Evolutionary conservation across 164 flowering plant genomes (phyloP), one percentile per base, ranked within the genome.

Genomic region (Aristolochia fimbriata): DNA sequence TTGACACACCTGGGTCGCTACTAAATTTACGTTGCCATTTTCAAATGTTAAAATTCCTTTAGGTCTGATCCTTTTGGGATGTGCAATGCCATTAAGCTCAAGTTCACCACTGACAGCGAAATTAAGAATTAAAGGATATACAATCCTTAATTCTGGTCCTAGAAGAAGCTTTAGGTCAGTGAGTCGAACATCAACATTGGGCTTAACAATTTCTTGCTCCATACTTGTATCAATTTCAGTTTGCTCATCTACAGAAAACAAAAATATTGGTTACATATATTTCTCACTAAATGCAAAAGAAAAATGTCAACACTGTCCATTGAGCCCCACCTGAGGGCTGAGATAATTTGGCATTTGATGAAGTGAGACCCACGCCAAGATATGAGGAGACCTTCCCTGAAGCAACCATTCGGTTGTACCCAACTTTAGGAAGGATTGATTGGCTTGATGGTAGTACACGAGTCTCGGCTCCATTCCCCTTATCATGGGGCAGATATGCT

Each of bases 11-110:
- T 91, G 99, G 37, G 99, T 91, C 30, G 99, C 99, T 50, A 94
- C 96, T 57, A 94, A 90, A 83, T 86, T 90, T 37, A 94, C 93
- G 74, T 88, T 96, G 61, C 99, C 99, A 76, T 91, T 94, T 70
- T 94, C 99, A 68, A 94, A 94, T 57, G 85, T 81, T 47, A 94
- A 71, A 64, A 88, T 64, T 66, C 99, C 99, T 72, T 71, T 94
- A 15, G 99, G 99, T 71, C 81, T 88, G 61, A 94, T 82, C 76
- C 73, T 68, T 77, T 85, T 86, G 63, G 99, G 93, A 79, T 91
- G 91, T 67, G 97, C 93, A 27, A 76, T 62, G 21, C 99, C 99
- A 78, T 91, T 86, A 59, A 94, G 69, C 71, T 88, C 99, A 62
- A 94, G 81, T 70, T 91, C 99, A 65, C 99, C 99, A 69, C 97